Percentiles rank a stretch among this genome's conserved stretches.
These are phyloP conservation scores for Cyberlindnera xylosilytica DNA, from an alignment of 805 yeast species.

Conservation along the genomic window DNA sequence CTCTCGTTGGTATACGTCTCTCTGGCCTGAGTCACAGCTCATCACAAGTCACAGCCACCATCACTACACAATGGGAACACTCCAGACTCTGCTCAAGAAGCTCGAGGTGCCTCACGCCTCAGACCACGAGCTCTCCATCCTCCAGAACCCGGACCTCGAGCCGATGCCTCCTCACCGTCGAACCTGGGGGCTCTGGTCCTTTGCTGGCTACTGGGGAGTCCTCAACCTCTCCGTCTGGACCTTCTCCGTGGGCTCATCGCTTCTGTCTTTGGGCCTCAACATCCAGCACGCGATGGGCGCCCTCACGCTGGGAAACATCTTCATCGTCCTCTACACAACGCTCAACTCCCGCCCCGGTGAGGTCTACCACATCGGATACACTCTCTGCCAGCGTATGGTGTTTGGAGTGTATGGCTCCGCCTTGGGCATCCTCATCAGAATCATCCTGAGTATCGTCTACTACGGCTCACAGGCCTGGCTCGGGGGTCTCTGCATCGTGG, in stretches of 20 bases:
- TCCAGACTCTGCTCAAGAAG: slow-evolving; percentile 9
- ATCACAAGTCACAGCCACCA: no score
- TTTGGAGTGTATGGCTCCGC: slow-evolving; percentile 41
- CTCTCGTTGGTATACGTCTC: no score
- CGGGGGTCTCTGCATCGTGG: slow-evolving; percentile 40
- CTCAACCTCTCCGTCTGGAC: slow-evolving; percentile 35
- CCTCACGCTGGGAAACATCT: slow-evolving; percentile 35
- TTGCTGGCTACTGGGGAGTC: slow-evolving; percentile 34
- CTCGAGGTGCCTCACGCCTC: slow-evolving; percentile 26
- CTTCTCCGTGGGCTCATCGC: slow-evolving; percentile 37
- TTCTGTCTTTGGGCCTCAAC: slow-evolving; percentile 36
- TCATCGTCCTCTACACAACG: slow-evolving; percentile 35
- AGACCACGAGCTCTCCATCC: slow-evolving; percentile 17
- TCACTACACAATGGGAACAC: not conserved
- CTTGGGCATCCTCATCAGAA: slow-evolving; percentile 38
- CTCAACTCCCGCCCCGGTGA: slow-evolving; percentile 39
- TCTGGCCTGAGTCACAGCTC: no score
- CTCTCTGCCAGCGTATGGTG: slow-evolving; percentile 34
- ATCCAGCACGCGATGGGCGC: slow-evolving; percentile 41
- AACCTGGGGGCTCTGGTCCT: slow-evolving; percentile 36
- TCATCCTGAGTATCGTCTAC: slow-evolving; percentile 38
- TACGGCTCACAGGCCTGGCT: slow-evolving; percentile 42
- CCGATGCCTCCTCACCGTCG: slow-evolving; percentile 38
- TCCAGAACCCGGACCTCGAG: slow-evolving; percentile 36
- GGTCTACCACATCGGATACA: slow-evolving; percentile 38